Percentiles rank a stretch among this genome's conserved stretches.
Evolutionary conservation across 2,329 filamentous ascomycete species (phyloP).

Genomic region (Gnomoniopsis smithogilvyi): DNA sequence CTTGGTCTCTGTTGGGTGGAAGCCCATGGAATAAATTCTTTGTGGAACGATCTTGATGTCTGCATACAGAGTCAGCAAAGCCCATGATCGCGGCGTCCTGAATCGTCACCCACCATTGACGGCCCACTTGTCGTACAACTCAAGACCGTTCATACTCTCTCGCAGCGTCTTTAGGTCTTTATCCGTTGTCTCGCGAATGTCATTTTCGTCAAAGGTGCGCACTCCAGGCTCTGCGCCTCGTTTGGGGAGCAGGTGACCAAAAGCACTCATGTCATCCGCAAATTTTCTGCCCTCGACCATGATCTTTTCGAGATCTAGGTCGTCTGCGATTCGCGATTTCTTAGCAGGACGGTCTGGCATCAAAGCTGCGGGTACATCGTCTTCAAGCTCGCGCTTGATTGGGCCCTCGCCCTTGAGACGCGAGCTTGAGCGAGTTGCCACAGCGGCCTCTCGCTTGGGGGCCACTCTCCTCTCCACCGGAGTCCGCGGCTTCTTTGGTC

Average conservation of each 20-base stretch:
- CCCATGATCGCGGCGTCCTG: background rate
- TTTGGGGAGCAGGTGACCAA: conserved; percentile 56
- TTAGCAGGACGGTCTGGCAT: conserved; percentile 44
- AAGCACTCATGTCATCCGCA: conserved; percentile 63
- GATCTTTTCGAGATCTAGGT: conserved; percentile 72
- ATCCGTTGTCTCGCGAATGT: conserved; percentile 76
- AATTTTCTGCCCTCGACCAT: conserved; percentile 77
- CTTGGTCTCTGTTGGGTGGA: conserved; percentile 85
- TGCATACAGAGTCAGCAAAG: conserved; percentile 29
- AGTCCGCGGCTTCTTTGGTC: conserved; percentile 29
- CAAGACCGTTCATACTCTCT: conserved; percentile 71
- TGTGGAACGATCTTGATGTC: conserved; percentile 91
- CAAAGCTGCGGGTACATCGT: conserved; percentile 3
- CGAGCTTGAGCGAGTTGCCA: conserved; percentile 56
- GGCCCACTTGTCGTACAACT: conserved; percentile 79
- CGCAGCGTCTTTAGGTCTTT: conserved; percentile 71
- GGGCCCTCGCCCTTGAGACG: conserved; percentile 51
- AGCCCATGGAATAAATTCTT: conserved; percentile 78
- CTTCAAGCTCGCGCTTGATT: conserved; percentile 43
- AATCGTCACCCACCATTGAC: conserved; percentile 61
- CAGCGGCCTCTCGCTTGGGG: conserved; percentile 42
- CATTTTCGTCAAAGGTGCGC: conserved; percentile 81
- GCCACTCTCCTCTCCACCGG: conserved; percentile 36
- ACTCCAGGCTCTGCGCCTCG: conserved; percentile 75
- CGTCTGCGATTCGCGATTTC: conserved; percentile 47